Evolutionary conservation across 371 early-diverging fungal genomes (phyloP).

Genomic region (Mortierella sp.): DNA sequence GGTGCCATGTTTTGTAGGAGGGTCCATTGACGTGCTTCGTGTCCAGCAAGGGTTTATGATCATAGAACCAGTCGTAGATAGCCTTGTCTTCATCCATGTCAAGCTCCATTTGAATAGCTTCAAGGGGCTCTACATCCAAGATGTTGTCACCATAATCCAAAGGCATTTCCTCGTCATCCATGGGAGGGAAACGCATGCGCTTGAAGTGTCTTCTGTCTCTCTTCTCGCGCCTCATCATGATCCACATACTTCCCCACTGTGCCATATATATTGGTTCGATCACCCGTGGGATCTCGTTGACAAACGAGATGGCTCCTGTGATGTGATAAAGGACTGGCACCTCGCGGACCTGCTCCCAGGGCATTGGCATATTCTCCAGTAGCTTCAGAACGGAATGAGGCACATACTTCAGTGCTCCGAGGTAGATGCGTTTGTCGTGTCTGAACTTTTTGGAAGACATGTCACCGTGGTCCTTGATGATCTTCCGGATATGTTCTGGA

Average conservation of each 20-base stretch:
- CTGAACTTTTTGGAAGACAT: slow-evolving; percentile 97
- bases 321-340: slow-evolving; percentile 98
- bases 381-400: slow-evolving; percentile 99
- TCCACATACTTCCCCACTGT: slow-evolving; percentile 99
- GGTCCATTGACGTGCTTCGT: slow-evolving; percentile 90
- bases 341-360: slow-evolving; percentile 98
- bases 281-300: slow-evolving; percentile 96
- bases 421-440: slow-evolving; percentile 96
- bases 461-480: slow-evolving; percentile 98
- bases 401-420: slow-evolving; percentile 97
- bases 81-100: slow-evolving; percentile 95
- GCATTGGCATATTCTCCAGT: slow-evolving; percentile 99
- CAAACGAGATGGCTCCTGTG: slow-evolving; percentile 98
- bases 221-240: slow-evolving; percentile 99
- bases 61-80: slow-evolving; percentile 97
- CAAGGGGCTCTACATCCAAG: slow-evolving; percentile 95
- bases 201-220: slow-evolving; percentile 98
- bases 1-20: slow-evolving; percentile 92
- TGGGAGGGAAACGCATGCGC: slow-evolving; percentile 98
- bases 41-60: slow-evolving; percentile 91
- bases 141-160: slow-evolving; percentile 98
- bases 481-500: slow-evolving; percentile 95
- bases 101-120: slow-evolving; percentile 98
- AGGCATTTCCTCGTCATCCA: slow-evolving; percentile 98
- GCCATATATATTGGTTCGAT: slow-evolving; percentile 96